Base-by-base conservation (phyloP, 1,284 basidiomycete genomes). In the Rhodofomes roseus region DNA sequence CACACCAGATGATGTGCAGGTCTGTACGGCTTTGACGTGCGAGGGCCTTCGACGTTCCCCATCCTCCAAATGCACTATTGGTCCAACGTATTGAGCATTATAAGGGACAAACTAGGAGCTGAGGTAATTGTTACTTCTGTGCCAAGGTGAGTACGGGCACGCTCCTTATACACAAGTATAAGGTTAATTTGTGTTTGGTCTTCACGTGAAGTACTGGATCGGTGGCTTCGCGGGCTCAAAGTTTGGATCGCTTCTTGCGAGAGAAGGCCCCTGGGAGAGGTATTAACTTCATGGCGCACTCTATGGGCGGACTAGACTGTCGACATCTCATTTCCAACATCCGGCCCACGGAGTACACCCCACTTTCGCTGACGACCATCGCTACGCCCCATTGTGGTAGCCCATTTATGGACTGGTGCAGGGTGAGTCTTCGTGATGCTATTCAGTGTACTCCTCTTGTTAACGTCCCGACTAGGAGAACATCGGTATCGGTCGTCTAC, bases 401-500 rank as follows among this genome's bases (percentile, higher is more conserved):
- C 66, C 95, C 96, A 0, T 98, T 99, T 74, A 99, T 99, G 97
- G 95, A 98, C 75, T 99, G 96, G 96, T 98, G 96, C 77, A 82
- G 83, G 55, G 92, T 90, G 70, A 67, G 87, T 78, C 44, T 7
- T 11, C 37, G 8, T 4, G 31, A 18, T 14, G 4, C 46, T 12
- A 25, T 8, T 48, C 0, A 2, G 12, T 14, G 14, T 27, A 20
- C 16, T 0, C n/a, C 12, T 31, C 8, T 5, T 31, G 11, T 27
- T n/a, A 16, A 57, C 55, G 23, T 12, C 23, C n/a, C 27, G 37
- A 36, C 48, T 70, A 92, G 82, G 89, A 91, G 56, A 90, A 95
- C 67, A 90, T 96, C 63, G 95, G 95, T 2, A 84, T 96, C 25
- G 95, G 95, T 8, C 85, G 79, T 72, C 77, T 73, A 27, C 74